Evolutionary conservation across 108 stramenopile species (phyloP), one percentile per base, ranked within the genome.

Genomic region (Nitzschia putrida): DNA sequence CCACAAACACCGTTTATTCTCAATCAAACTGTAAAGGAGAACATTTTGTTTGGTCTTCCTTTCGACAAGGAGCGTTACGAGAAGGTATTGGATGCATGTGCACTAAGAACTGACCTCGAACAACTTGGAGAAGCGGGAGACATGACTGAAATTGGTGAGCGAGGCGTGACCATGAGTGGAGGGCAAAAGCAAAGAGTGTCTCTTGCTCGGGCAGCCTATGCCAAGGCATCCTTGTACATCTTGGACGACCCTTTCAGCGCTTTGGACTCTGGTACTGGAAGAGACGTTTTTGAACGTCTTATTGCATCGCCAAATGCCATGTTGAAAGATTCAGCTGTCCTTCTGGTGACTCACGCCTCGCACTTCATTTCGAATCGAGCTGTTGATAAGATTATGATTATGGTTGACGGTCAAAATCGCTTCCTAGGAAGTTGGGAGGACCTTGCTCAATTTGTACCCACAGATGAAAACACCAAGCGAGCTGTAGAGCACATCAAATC

Each of bases 231-330:
- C 9, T 65, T 96, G 21, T 65, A 95, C 29, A 64, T 97, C 20
- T 59, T 91, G 42, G 98, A 98, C 70, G 98, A 98, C 74, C 93
- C 95, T 0, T 71, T 98, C 37, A 93, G 94, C 8, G 98, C 98
- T n/a, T 93, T 97, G 13, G 98, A 98, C 59, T 84, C 92, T 12
- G 80, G 80, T 67, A 92, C 96, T 23, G 95, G 92, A 20, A 58
- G 82, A 14, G 75, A 81, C 1, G 82, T 98, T 9, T 98, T 93
- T 83, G 29, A 34, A 34, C 29, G 29, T 59, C 40, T 39, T 3
- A 34, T 40, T 29, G 16, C 37, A 59, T 59, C 26, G 38, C 37
- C 16, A 59, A 40, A 39, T 29, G 37, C 16, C 38, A 39, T 18
- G 37, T 38, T 12, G 8, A 59, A 59, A 18, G 57, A 37, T 12